Conservation (phyloP, 2,329 filamentous ascomycete genomes). For the Diaporthe aspalathi region DNA sequence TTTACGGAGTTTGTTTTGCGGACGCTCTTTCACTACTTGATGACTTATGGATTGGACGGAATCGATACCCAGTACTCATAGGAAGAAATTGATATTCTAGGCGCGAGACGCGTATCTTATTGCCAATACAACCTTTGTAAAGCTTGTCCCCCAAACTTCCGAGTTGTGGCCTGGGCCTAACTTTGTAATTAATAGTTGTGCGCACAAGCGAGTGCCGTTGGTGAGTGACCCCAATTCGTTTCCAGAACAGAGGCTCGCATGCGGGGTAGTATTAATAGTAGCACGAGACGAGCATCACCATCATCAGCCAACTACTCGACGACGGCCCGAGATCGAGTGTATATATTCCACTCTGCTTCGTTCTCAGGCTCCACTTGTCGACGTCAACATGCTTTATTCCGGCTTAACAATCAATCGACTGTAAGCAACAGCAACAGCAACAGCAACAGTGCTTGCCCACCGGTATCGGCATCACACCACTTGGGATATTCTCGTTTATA, state of each 20-base stretch:
- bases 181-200: neutral
- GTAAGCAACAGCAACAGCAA: neutral
- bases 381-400: neutral
- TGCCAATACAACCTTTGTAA: neutral
- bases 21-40: slow-evolving; percentile 23
- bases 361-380: neutral
- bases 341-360: neutral
- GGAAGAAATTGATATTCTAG: slow-evolving; percentile 29
- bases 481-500: neutral
- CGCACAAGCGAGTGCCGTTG: neutral
- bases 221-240: neutral
- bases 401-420: neutral
- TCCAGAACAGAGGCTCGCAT: neutral
- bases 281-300: slow-evolving; percentile 10
- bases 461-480: slow-evolving; percentile 30
- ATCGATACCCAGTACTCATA: slow-evolving; percentile 40
- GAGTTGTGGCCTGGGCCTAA: neutral
- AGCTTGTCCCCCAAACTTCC: slow-evolving; percentile 3
- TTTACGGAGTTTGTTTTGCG: slow-evolving; percentile 1
- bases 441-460: neutral
- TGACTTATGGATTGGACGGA: slow-evolving; percentile 40
- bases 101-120: neutral
- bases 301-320: slow-evolving; percentile 11
- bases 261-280: slow-evolving; percentile 19
- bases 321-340: neutral